Conservation (phyloP, 2,329 filamentous ascomycete genomes). For the Magnaporthiopsis rhizophila region DNA sequence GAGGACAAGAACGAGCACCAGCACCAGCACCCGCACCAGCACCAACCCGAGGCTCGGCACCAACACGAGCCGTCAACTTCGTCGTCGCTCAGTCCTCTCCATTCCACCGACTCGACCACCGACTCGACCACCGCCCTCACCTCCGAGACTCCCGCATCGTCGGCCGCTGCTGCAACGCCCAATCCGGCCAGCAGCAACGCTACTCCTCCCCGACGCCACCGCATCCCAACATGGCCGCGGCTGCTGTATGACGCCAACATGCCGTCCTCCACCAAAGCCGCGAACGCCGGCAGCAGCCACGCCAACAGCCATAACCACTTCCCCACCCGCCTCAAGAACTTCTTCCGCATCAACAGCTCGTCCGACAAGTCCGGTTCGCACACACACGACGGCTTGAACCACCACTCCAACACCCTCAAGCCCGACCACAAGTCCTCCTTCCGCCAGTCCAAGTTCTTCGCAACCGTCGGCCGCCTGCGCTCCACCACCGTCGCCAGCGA, state of each 20-base stretch:
- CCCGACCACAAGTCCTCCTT: conserved; percentile 60
- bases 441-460: conserved; percentile 83
- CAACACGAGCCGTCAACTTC: background rate
- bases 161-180: background rate
- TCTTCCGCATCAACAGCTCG: conserved; percentile 58
- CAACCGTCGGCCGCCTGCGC: conserved; percentile 76
- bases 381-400: conserved; percentile 16
- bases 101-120: background rate
- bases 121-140: background rate
- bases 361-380: conserved; percentile 30
- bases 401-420: conserved; percentile 27
- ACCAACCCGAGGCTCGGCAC: background rate
- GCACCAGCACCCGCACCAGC: background rate
- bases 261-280: conserved; percentile 11
- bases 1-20: background rate
- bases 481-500: conserved; percentile 89
- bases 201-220: background rate
- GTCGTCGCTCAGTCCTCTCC: background rate
- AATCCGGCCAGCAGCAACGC: background rate
- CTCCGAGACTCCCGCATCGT: background rate
- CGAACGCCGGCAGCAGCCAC: conserved; percentile 25
- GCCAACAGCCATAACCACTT: conserved; percentile 55
- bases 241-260: conserved; percentile 16
- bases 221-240: conserved; percentile 15
- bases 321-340: conserved; percentile 61